Evolutionary conservation across 768 basidiomycete genomes (phyloP), one percentile per base, ranked within the genome.

Genomic region (Hemileccinum rubropunctum): DNA sequence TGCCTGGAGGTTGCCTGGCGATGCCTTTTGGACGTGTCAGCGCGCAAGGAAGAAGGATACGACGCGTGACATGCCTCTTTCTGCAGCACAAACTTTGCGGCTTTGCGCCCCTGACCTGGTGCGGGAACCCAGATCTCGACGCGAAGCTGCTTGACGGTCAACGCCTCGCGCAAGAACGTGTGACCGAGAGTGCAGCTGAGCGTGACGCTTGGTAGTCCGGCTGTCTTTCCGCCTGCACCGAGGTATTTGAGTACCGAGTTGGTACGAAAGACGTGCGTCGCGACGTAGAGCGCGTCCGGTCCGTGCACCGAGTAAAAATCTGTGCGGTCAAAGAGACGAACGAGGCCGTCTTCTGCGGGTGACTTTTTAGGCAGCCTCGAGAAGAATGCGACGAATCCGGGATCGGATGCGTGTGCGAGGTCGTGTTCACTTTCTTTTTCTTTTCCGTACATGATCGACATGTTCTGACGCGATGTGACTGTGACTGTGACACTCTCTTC

Each of bases 211-310:
- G 91, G 84, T 1, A 97, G 72, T 3, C 83, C 82, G 0, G 74
- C 78, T 1, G 72, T 64, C 56, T 75, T 77, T 27, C 82, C 82
- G 0, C 79, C 80, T 0, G 70, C 63, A 6, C 95, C 95, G 36
- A 97, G 82, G 64, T 91, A 88, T 68, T 95, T 95, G 69, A 99
- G 78, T 51, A 98, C 94, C 1, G 91, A 86, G 59, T 91, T 88
- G 3, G 97, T 99, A 48, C 81, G 86, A 59, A 82, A 93, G 46
- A 89, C 83, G 58, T 91, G 79, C 17, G 82, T 75, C 5, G 95
- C 95, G 54, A 95, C 82, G 57, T 83, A 92, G n/a, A 81, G 72
- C 1, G 95, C 95, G 67, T 98, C 95, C 5, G 81, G 71, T 0
- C 93, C 94, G 62, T 98, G 92, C 1, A 84, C 86, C n/a, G 85